Conservation (phyloP, 345 rosid species). For the Acer campestre region DNA sequence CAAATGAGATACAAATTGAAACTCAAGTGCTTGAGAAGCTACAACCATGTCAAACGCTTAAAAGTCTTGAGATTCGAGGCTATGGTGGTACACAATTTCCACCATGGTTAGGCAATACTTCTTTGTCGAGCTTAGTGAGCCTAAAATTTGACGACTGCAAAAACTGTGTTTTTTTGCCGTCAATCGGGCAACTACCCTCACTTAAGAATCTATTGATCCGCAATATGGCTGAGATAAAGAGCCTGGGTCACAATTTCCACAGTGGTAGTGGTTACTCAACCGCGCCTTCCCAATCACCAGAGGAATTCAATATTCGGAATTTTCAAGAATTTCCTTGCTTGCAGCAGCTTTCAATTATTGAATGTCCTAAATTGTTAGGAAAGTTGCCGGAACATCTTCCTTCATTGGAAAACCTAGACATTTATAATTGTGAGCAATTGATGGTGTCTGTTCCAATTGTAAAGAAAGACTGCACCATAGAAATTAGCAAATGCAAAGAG, state of each 20-base stretch:
- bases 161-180: slow-evolving; percentile 37
- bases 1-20: background rate
- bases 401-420: background rate
- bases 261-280: slow-evolving; percentile 16
- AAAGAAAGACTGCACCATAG: background rate
- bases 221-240: slow-evolving; percentile 24
- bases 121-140: slow-evolving; percentile 22
- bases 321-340: background rate
- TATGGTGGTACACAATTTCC: slow-evolving; percentile 43
- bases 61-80: slow-evolving; percentile 27
- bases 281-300: slow-evolving; percentile 36
- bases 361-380: background rate
- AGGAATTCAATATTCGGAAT: slow-evolving; percentile 22
- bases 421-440: background rate
- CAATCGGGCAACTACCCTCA: slow-evolving; percentile 39
- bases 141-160: slow-evolving; percentile 34
- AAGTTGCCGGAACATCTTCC: background rate
- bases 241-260: slow-evolving; percentile 35
- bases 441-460: background rate
- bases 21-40: slow-evolving; percentile 26
- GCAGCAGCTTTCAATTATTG: background rate
- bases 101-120: slow-evolving; percentile 38
- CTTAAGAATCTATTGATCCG: slow-evolving; percentile 37
- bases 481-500: background rate
- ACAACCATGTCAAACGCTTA: slow-evolving; percentile 41